A percentile compares a stretch with the other conserved stretches of the same genome.
These are phyloP conservation scores for Diaporthe citrichinensis DNA, from an alignment of 2,329 filamentous ascomycete genomes.

Conservation along the genomic window DNA sequence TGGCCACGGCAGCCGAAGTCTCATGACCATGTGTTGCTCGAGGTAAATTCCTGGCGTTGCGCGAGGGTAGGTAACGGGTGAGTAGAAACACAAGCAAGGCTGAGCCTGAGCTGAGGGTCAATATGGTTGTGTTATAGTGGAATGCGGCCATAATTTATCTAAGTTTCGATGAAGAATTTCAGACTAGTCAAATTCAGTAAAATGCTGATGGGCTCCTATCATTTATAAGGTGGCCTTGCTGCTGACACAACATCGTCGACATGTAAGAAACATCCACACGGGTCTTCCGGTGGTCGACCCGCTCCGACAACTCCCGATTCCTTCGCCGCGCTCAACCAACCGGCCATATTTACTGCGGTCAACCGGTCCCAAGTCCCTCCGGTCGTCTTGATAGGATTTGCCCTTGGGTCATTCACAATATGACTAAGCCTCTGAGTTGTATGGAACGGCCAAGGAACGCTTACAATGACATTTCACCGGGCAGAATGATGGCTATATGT, in stretches of 20 bases:
- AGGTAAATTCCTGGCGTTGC: background rate
- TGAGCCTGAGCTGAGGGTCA: background rate
- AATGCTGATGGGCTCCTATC: background rate
- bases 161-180: background rate
- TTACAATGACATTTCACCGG: background rate
- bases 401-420: no score
- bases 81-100: background rate
- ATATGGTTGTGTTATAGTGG: background rate
- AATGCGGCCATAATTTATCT: background rate
- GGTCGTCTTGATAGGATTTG: no score
- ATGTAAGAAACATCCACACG: conserved; percentile 1
- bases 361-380: background rate
- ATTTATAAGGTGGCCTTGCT: background rate
- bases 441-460: no score
- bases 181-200: no score
- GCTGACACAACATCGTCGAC: background rate
- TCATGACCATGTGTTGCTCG: background rate
- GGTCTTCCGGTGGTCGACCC: no score
- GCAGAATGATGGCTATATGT: background rate
- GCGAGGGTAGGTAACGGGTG: background rate
- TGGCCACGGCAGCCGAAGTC: background rate
- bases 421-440: background rate
- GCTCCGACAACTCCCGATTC: background rate
- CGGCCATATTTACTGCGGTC: background rate
- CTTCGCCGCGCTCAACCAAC: background rate